These are phyloP conservation scores for Penicillium fuscoglaucum DNA, from an alignment of 2,329 filamentous ascomycete species.

Conservation along the genomic window DNA sequence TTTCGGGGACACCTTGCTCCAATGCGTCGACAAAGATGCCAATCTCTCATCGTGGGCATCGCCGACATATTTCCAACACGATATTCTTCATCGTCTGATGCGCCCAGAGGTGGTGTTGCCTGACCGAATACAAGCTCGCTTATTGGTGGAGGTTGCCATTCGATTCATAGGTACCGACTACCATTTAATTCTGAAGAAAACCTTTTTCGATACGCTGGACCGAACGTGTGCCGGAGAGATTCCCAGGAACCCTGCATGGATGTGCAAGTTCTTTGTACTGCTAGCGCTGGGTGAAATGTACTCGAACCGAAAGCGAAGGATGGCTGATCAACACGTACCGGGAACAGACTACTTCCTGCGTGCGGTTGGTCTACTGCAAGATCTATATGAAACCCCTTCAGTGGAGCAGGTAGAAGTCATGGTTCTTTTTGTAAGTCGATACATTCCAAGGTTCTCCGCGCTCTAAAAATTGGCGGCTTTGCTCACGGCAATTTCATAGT, in stretches of 20 bases:
- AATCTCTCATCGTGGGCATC: neutral
- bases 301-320: neutral
- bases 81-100: neutral
- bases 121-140: neutral
- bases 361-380: neutral
- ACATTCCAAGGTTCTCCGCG: neutral
- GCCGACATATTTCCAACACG: neutral
- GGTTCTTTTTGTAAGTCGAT: neutral
- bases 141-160: neutral
- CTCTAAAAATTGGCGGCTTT: neutral
- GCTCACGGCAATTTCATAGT: conserved; percentile 4
- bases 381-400: neutral
- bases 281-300: neutral
- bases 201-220: neutral
- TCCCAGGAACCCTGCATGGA: neutral
- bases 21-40: neutral
- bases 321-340: neutral
- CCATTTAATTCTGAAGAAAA: neutral
- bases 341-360: neutral
- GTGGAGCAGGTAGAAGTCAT: neutral
- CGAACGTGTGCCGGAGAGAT: neutral
- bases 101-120: neutral
- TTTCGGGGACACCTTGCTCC: neutral
- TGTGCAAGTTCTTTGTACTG: neutral
- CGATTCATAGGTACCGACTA: neutral